These are phyloP conservation scores for Nyctanthes arbortristis DNA, from an alignment of 257 asterid genomes.

Conservation along the genomic window DNA sequence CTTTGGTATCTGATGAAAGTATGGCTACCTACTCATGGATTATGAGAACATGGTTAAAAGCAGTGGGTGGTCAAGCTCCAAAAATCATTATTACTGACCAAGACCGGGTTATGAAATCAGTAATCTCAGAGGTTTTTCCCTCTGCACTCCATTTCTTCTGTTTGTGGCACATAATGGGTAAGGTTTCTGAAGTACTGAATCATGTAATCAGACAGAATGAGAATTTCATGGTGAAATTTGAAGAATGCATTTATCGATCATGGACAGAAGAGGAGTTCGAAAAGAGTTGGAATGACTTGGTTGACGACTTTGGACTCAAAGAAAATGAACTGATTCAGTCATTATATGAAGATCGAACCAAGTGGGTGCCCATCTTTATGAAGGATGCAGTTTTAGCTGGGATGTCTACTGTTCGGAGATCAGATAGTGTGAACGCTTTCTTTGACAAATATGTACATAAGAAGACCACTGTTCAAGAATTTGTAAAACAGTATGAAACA, in stretches of 20 bases:
- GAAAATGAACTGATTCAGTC: conserved; percentile 67
- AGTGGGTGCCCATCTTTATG: conserved; percentile 75
- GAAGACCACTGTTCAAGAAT: conserved; percentile 84
- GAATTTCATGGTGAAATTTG: conserved; percentile 61
- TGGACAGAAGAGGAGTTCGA: conserved; percentile 82
- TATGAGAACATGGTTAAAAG: conserved; percentile 81
- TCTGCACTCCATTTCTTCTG: conserved; percentile 65
- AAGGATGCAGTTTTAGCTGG: conserved; percentile 79
- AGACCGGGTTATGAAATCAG: conserved; percentile 57
- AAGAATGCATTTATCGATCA: conserved; percentile 74
- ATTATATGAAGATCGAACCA: conserved; percentile 69
- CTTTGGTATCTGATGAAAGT: conserved; percentile 81
- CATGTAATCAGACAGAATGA: conserved; percentile 72
- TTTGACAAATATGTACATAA: conserved; percentile 91
- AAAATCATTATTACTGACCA: conserved; percentile 77
- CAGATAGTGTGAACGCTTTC: conserved; percentile 84
- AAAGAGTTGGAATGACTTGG: conserved; percentile 79
- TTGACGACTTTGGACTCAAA: conserved; percentile 66
- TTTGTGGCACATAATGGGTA: conserved; percentile 79
- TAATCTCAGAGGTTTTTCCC: conserved; percentile 63
- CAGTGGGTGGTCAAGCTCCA: conserved; percentile 88
- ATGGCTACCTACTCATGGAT: conserved; percentile 76
- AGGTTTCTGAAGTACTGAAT: conserved; percentile 62
- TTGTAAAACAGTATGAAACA: conserved; percentile 73
- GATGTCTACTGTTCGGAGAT: conserved; percentile 73